Percentiles rank a stretch among this genome's conserved stretches.
Evolutionary conservation across 768 basidiomycete species (phyloP).

Genomic region (Psilocybe cubensis): DNA sequence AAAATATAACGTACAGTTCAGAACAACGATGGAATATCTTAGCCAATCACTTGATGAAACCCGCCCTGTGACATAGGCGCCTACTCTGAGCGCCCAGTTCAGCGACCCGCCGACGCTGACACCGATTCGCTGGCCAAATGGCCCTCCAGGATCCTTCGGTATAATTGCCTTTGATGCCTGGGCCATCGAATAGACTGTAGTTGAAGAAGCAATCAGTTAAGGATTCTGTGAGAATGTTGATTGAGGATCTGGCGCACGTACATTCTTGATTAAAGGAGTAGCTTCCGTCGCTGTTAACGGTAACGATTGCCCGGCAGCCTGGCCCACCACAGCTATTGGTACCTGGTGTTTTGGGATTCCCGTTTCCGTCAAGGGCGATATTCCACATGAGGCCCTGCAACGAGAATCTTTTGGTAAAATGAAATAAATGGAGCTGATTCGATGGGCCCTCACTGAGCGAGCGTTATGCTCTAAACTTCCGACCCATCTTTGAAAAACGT

Average conservation of each 20-base stretch:
- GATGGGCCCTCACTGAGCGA: constrained; percentile 46
- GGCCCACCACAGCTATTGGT: constrained; percentile 61
- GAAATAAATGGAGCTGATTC: constrained; percentile 7
- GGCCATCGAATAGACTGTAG: constrained; percentile 68
- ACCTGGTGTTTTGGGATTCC: constrained; percentile 68
- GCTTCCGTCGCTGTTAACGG: constrained; percentile 64
- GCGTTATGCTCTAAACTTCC: constrained; percentile 32
- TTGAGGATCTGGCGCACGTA: constrained; percentile 28
- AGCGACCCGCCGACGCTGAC: constrained; percentile 61
- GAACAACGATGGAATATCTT: constrained; percentile 71
- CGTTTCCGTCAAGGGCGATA: constrained; percentile 63
- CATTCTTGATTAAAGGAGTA: constrained; percentile 78
- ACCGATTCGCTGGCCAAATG: constrained; percentile 70
- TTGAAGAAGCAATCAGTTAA: not conserved
- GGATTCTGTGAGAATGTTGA: not conserved
- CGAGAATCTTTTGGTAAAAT: constrained; percentile 22
- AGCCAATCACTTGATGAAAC: constrained; percentile 56
- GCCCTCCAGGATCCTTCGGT: constrained; percentile 69
- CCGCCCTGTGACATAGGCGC: constrained; percentile 66
- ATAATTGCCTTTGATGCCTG: constrained; percentile 76
- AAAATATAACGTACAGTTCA: constrained; percentile 56
- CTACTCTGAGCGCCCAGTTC: constrained; percentile 63
- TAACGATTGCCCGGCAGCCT: constrained; percentile 70
- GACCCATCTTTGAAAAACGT: constrained; percentile 26
- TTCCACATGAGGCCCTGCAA: constrained; percentile 73